A percentile compares a stretch with the other conserved stretches of the same genome.
Conservation (phyloP, 2,329 filamentous ascomycete species). For the Fusarium verticillioides region DNA sequence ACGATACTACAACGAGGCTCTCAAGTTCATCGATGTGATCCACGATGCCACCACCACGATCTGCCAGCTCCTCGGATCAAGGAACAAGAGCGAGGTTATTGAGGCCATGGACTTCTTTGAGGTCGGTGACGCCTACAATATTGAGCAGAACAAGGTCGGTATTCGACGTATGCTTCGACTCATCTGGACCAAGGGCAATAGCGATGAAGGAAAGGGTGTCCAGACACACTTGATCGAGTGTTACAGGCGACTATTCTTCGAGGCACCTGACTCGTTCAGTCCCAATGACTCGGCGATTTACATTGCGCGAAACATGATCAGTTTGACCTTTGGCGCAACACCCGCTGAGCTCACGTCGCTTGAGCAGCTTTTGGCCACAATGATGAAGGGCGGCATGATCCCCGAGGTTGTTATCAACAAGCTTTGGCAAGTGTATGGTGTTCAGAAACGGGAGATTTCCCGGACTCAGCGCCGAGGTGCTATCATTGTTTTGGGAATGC, state of each 20-base stretch:
- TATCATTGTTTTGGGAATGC: slow-evolving; percentile 97
- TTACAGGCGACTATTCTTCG: slow-evolving; percentile 95
- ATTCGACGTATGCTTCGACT: slow-evolving; percentile 95
- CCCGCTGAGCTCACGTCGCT: slow-evolving; percentile 94
- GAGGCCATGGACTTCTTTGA: slow-evolving; percentile 99
- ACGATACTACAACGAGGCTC: slow-evolving; percentile 91
- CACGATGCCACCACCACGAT: slow-evolving; percentile 84
- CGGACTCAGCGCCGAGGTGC: slow-evolving; percentile 89
- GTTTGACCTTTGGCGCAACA: slow-evolving; percentile 93
- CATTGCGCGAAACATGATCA: slow-evolving; percentile 98
- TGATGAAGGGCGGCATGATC: slow-evolving; percentile 95
- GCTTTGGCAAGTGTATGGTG: slow-evolving; percentile 96
- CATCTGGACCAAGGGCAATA: slow-evolving; percentile 99
- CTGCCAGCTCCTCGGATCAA: slow-evolving; percentile 88
- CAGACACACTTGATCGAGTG: slow-evolving; percentile 97
- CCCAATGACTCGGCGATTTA: slow-evolving; percentile 94
- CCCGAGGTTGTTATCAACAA: slow-evolving; percentile 88
- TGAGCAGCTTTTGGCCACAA: slow-evolving; percentile 93
- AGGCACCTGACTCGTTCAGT: slow-evolving; percentile 88
- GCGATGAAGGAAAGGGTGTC: slow-evolving; percentile 97
- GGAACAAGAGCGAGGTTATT: slow-evolving; percentile 98
- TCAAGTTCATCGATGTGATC: slow-evolving; percentile 92
- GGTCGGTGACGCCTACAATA: slow-evolving; percentile 93
- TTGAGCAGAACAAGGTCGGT: slow-evolving; percentile 90
- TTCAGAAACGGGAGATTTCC: slow-evolving; percentile 93